Evolutionary conservation across 176 grass and related monocot genomes (phyloP), one percentile per base, ranked within the genome.

Genomic region (Bothriochloa decipiens): DNA sequence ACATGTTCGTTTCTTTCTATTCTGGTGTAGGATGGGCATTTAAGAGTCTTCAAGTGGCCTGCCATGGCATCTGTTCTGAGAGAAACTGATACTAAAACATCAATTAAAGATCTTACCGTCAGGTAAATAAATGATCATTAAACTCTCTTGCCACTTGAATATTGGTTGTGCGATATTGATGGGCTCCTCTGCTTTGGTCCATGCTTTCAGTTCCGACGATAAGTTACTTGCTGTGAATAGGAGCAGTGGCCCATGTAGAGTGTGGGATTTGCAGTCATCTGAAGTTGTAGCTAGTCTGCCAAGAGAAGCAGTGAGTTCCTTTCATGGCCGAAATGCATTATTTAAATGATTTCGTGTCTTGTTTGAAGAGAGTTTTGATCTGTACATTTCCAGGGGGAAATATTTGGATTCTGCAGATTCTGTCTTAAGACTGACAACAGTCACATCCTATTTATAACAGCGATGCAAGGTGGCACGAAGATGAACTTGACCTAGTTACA

Each of bases 31-130:
- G 96, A 99, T 46, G 96, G 96, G 17, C 84, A 92, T 89, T 89
- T 99, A 80, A 90, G 90, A 82, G 86, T 96, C 20, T 96, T 99
- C 70, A 96, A 94, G 80, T 99, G 96, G 96, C 93, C 93, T 62
- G 35, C 69, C 18, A 92, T 99, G 90, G 93, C 76, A 23, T 89
- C 40, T 14, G 46, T 96, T 87, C 83, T 99, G 27, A 74, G 87
- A 92, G 91, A 96, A 91, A 61, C 77, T 74, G 91, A 89, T 74
- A 79, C 78, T 36, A 93, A 99, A 83, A 79, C 90, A 64, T 89
- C 83, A 10, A 67, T 99, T 45, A 99, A 96, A 78, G 96, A 92
- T 99, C 80, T 99, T 75, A 87, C 75, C 72, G 89, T 99, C 86
- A 96, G 96, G 96, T 99, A 41, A 76, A 84, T 63, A 52, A 68